These are phyloP conservation scores for Chaetomiaceae sp. DNA, from an alignment of 2,329 filamentous ascomycete genomes.

Conservation along the genomic window DNA sequence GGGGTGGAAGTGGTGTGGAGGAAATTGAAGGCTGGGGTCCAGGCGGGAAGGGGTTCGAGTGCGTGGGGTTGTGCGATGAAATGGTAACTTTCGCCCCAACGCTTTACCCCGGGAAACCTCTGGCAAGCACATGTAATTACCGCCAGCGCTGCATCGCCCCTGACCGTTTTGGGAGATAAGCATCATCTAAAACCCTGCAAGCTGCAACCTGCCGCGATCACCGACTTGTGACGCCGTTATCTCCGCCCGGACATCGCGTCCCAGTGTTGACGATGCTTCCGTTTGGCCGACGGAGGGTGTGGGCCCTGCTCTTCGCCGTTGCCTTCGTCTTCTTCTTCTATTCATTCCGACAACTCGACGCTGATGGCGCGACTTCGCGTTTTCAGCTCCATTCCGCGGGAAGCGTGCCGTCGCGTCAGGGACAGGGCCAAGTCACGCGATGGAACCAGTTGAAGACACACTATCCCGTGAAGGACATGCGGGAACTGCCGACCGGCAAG, in stretches of 20 bases:
- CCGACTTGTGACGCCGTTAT: too few relatives aligned
- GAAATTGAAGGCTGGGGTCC: too few relatives aligned
- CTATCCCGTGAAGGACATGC: constrained; percentile 14
- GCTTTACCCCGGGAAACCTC: too few relatives aligned
- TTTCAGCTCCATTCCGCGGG: neutral
- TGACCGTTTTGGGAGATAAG: too few relatives aligned
- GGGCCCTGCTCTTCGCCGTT: neutral
- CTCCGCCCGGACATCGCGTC: neutral
- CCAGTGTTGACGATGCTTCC: neutral
- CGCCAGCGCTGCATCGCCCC: too few relatives aligned
- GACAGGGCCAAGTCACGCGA: neutral
- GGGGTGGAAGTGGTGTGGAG: too few relatives aligned
- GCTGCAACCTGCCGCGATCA: too few relatives aligned
- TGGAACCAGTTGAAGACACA: constrained; percentile 9
- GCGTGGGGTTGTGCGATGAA: too few relatives aligned
- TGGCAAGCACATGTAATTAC: too few relatives aligned
- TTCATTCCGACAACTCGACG: neutral
- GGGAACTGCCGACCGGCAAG: constrained; percentile 8
- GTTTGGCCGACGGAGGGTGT: neutral
- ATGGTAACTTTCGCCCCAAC: too few relatives aligned
- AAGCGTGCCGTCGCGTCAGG: neutral
- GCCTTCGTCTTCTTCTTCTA: constrained; percentile 1
- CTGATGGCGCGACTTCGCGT: neutral
- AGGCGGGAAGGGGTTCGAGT: too few relatives aligned
- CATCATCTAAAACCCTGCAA: too few relatives aligned